phyloP scores from a whole-genome alignment of 2,329 filamentous ascomycete species.

The Botrytis pseudocinerea region DNA sequence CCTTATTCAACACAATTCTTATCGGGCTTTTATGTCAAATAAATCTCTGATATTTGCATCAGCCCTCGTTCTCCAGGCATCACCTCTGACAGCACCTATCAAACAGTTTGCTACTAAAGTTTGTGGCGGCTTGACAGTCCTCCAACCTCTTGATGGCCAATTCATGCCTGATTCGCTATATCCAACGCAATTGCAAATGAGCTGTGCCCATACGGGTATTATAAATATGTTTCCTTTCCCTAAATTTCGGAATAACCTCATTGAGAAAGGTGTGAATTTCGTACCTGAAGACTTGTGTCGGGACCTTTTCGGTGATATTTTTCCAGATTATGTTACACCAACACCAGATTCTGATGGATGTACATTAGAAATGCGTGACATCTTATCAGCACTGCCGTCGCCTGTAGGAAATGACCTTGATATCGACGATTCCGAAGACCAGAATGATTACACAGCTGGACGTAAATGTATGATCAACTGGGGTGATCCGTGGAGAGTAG shows the following conservation, averaged over 20 bases:
- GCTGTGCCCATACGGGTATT: constrained; percentile 20
- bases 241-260: constrained; percentile 32
- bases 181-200: neutral
- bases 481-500: constrained; percentile 28
- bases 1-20: constrained; percentile 31
- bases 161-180: neutral
- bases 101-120: constrained; percentile 23
- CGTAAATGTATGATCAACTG: constrained; percentile 28
- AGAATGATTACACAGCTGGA: constrained; percentile 24
- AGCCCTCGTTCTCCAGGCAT: constrained; percentile 19
- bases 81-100: constrained; percentile 13
- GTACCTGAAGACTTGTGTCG: constrained; percentile 24
- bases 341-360: neutral
- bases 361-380: constrained; percentile 10
- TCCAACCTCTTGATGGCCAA: constrained; percentile 18
- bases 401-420: neutral
- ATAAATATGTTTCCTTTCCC: constrained; percentile 32
- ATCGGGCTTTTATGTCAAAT: constrained; percentile 28
- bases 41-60: constrained; percentile 25
- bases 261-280: constrained; percentile 26
- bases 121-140: constrained; percentile 24
- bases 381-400: constrained; percentile 17
- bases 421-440: constrained; percentile 12
- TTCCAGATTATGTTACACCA: constrained; percentile 24
- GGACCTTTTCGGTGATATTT: constrained; percentile 29